Evolutionary conservation across 495 filamentous ascomycete genomes (phyloP), one percentile per base, ranked within the genome.

Genomic region (Neurospora africana): DNA sequence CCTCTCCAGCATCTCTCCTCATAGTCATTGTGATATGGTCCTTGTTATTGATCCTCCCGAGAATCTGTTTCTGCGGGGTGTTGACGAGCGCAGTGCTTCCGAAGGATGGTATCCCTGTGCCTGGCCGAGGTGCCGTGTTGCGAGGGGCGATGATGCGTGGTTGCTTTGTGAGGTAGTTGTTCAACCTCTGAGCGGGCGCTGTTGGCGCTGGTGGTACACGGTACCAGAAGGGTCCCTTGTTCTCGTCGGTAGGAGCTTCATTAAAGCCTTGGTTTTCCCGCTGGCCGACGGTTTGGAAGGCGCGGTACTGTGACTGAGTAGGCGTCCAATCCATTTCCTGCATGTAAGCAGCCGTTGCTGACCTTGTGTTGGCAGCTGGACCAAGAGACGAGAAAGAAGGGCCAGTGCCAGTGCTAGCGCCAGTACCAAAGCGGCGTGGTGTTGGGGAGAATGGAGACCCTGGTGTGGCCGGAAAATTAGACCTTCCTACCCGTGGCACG

Each of bases 311-410:
- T 23, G 87, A 85, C 30, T 81, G 78, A 13, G 89, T 89, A 3
- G 93, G 93, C 27, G 90, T 88, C 93, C 93, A 97, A 73, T 97
- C 93, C 93, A 97, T 97, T 69, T 83, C 81, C 47, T 89, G 82
- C 11, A 78, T 80, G 74, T 87, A 85, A 13, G 78, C 72, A 21
- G 69, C 17, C 30, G 68, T 8, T 36, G 41, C 3, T 30, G 70
- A 27, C n/a, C 53, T 65, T 65, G 53, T 65, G 53, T 65, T 30
- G 23, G 53, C 53, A 33, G 19, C 23, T 47, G 61, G 36, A 43
- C 36, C 30, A n/a, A 69, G 30, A 71, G 53, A 11, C 44, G 71
- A 68, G 53, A 65, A 65, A 70, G 44, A 15, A 61, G 70, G 8
- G 30, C 53, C 37, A 70, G 36, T 15, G 68, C n/a, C 65, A 74